Percentiles rank a stretch among this genome's conserved stretches.
These are phyloP conservation scores for Alternaria conjuncta DNA, from an alignment of 2,329 filamentous ascomycete genomes.

Conservation along the genomic window DNA sequence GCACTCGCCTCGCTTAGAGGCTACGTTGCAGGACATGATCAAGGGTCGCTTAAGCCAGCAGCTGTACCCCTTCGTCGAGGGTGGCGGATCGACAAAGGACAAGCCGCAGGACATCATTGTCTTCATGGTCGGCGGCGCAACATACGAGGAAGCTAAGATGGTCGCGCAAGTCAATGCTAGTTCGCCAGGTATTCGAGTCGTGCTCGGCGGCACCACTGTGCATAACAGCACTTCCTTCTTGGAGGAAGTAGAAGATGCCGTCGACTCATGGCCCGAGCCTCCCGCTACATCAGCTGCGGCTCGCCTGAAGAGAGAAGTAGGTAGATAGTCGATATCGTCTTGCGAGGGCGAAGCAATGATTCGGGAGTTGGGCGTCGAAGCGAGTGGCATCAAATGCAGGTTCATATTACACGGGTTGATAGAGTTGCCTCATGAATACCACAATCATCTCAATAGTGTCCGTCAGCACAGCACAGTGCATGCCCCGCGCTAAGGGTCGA, in stretches of 20 bases:
- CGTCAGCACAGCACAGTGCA: constrained; percentile 1
- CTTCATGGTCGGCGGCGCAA: constrained; percentile 91
- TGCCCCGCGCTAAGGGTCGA: constrained; percentile 2
- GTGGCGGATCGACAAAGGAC: constrained; percentile 82
- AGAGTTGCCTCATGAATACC: constrained; percentile 1
- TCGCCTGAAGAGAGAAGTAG: constrained; percentile 67
- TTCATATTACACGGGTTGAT: not conserved
- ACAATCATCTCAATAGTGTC: not conserved
- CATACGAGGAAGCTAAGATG: constrained; percentile 97
- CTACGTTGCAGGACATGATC: constrained; percentile 88
- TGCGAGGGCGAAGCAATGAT: not conserved
- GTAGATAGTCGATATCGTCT: constrained; percentile 46
- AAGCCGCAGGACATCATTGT: constrained; percentile 97
- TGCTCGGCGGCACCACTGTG: constrained; percentile 85
- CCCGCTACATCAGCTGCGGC: constrained; percentile 61
- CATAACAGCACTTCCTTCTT: constrained; percentile 89
- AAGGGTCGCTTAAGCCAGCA: constrained; percentile 87
- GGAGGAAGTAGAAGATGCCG: constrained; percentile 89
- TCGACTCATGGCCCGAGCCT: constrained; percentile 80
- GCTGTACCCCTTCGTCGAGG: constrained; percentile 92
- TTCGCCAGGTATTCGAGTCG: constrained; percentile 84
- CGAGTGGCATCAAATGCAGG: not conserved
- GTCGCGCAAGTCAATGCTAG: constrained; percentile 93
- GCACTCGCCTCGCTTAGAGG: constrained; percentile 86
- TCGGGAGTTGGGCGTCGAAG: constrained; percentile 3